These are phyloP conservation scores for Fusarium sp. DNA, from an alignment of 2,329 filamentous ascomycete species.

Conservation along the genomic window DNA sequence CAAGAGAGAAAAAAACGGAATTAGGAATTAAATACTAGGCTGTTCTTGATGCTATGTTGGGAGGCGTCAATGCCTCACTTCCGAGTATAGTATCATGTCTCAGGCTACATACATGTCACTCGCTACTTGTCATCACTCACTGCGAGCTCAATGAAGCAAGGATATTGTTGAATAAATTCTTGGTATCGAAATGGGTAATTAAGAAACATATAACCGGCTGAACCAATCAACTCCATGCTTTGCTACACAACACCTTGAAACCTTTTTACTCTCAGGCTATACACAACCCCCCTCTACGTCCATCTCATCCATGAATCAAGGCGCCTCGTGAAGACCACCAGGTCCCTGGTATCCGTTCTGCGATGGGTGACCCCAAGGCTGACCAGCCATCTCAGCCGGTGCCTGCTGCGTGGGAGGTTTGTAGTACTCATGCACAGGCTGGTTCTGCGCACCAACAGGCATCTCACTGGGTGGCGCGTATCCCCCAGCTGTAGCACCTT, in stretches of 20 bases:
- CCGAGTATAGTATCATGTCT: neutral
- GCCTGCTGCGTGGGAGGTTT: slow-evolving; percentile 9
- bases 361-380: slow-evolving; percentile 14
- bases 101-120: rapidly evolving
- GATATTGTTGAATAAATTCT: neutral
- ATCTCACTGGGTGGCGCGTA: slow-evolving; percentile 3
- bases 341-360: slow-evolving; percentile 10
- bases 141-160: neutral
- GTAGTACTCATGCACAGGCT: slow-evolving; percentile 22
- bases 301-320: neutral
- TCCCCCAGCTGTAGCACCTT: neutral
- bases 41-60: neutral
- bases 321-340: slow-evolving; percentile 26
- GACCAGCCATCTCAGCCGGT: slow-evolving; percentile 19
- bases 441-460: neutral
- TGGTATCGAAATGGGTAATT: neutral
- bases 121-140: neutral
- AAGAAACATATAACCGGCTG: neutral
- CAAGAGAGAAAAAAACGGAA: neutral
- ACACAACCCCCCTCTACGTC: no score
- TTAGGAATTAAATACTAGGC: rapidly evolving
- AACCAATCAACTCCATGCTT: slow-evolving; percentile 21
- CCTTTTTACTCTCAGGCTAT: neutral
- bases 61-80: no score
- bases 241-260: neutral